Percentiles rank a stretch among this genome's conserved stretches.
Conservation (phyloP, 108 stramenopile genomes). For the Fragilariopsis cylindrus region DNA sequence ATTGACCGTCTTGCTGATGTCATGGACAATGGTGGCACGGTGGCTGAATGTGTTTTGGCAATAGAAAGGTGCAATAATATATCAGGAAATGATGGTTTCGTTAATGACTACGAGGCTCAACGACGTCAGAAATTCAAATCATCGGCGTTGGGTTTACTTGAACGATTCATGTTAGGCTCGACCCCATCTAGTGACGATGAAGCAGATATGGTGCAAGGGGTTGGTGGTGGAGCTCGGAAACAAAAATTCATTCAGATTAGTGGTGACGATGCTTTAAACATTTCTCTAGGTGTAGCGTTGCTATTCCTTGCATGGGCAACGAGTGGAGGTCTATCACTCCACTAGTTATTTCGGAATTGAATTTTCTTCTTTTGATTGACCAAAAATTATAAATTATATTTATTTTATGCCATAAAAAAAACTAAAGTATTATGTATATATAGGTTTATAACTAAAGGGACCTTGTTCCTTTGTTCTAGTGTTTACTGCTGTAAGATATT, state of each 20-base stretch:
- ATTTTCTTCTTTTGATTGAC: too few relatives aligned
- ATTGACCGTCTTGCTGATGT: constrained; percentile 74
- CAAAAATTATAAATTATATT: too few relatives aligned
- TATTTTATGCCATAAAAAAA: too few relatives aligned
- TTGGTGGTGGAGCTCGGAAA: constrained; percentile 64
- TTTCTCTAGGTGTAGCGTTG: constrained; percentile 61
- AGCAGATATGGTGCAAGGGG: constrained; percentile 61
- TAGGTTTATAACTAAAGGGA: too few relatives aligned
- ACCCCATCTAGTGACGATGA: constrained; percentile 74
- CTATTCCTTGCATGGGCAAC: constrained; percentile 74
- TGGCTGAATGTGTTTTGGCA: constrained; percentile 76
- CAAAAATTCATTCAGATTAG: constrained; percentile 41
- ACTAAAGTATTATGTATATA: too few relatives aligned
- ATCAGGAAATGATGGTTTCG: constrained; percentile 50
- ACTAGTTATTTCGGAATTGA: not conserved
- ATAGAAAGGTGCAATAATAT: constrained; percentile 73
- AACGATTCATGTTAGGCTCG: constrained; percentile 48
- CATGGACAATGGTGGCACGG: constrained; percentile 70
- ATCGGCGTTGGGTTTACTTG: constrained; percentile 34
- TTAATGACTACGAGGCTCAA: constrained; percentile 64
- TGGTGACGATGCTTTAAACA: constrained; percentile 83
- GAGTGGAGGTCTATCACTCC: constrained; percentile 28
- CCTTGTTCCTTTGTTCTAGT: too few relatives aligned
- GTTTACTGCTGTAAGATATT: constrained; percentile 36
- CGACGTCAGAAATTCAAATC: constrained; percentile 53